Evolutionary conservation across 2,329 filamentous ascomycete genomes (phyloP), one percentile per base, ranked within the genome.

Genomic region (Alternaria dauci): DNA sequence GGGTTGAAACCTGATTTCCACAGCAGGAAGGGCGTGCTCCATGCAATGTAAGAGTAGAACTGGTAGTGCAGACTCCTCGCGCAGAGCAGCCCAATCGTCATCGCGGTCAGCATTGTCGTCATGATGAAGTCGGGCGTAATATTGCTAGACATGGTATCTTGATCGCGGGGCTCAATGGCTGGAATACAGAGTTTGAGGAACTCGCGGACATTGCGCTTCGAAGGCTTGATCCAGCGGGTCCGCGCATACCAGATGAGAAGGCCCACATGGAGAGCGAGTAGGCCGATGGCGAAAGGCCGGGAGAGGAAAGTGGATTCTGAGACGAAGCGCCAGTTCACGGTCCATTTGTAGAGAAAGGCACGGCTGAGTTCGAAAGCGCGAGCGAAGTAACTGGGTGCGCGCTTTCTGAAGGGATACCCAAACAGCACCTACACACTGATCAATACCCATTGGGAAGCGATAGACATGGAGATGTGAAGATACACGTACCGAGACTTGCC

Each of bases 271-370:
- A 87, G 74, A 2, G 79, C 83, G 26, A 97, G 83, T 52, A 97
- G 84, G 14, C 81, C 78, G 18, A 89, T 69, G 26, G 93, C 87
- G 75, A 97, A 96, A 2, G 81, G 76, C 61, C 82, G 86, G 68
- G 88, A 90, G 47, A 96, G 85, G 71, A 99, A 99, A 0, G 82
- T 79, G 7, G 91, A 87, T 79, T 97, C 93, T 16, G 91, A 89
- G n/a, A 97, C 81, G 76, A 98, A 98, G 55, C 94, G 89, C 95
- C 95, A 99, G 79, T 99, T 99, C 68, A 99, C 95, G 0, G 95
- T 99, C 95, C 95, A 99, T 80, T 94, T 93, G 84, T 94, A 98
- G 71, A 97, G 85, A 81, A 99, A 99, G 70, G 92, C 88, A 55
- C 95, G 86, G 47, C 91, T 93, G 59, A 99, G 85, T 81, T 99